Base-by-base conservation (phyloP, 1,284 basidiomycete genomes). In the Marasmius sp. region DNA sequence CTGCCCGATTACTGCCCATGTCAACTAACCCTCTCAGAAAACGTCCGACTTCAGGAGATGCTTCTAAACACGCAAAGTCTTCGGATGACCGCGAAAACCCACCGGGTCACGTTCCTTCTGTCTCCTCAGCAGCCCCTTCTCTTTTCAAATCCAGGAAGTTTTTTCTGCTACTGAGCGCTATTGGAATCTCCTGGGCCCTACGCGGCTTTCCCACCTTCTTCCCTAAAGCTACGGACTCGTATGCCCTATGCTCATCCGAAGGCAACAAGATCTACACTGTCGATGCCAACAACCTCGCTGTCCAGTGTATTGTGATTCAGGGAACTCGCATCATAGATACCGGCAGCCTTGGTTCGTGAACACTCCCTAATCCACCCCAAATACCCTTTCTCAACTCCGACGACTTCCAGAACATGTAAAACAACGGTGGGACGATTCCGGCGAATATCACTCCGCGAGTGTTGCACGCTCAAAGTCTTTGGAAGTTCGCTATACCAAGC, bases 281-380 rank as follows among this genome's bases (percentile, higher is more conserved):
- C 16, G 85, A 91, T 68, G 71, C 73, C 14, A 61, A 71, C 34
- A 80, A 81, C 60, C 72, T 80, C 14, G 76, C 72, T 52, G 81
- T 78, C 2, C 82, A 91, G 65, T 91, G 89, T 68, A 76, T 91
- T 39, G 78, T 87, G 34, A 77, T 91, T 27, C 72, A 80, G 54
- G 77, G 77, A 34, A 72, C 76, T 47, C 71, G 74, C 60, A 85
- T 91, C 61, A 64, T 77, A n/a, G 81, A 82, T 53, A 79, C 75
- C 7, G 89, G 88, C 49, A 77, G 80, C 63, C 72, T 87, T 47
- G 79, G 88, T 89, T 65, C 64, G 82, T 77, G 55, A 59, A 56
- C 34, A 11, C 12, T 36, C 61, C 50, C 52, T n/a, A 34, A 33
- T 7, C 7, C 48, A n/a, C 49, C 33, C 14, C 41, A 8, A 27